Conservation (phyloP, 495 filamentous ascomycete species). For the Penicillium soppii region DNA sequence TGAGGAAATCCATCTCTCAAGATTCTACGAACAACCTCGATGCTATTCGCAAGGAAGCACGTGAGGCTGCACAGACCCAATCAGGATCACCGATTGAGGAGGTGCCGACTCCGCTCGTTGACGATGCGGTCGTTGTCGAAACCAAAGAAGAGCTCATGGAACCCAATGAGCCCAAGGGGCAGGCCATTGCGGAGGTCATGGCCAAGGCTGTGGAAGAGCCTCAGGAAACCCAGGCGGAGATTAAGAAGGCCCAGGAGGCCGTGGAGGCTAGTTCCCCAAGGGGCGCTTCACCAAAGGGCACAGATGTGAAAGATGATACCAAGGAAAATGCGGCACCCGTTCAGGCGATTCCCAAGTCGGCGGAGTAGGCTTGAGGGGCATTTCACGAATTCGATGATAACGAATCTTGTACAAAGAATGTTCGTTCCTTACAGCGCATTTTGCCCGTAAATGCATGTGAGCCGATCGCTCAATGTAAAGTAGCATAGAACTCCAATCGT, state of each 20-base stretch:
- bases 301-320: constrained; percentile 9
- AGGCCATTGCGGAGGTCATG: constrained; percentile 1
- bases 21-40: constrained; percentile 16
- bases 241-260: not conserved
- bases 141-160: constrained; percentile 12
- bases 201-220: constrained; percentile 6
- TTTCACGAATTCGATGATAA: constrained; percentile 5
- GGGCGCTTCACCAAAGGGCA: not conserved
- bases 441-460: not conserved
- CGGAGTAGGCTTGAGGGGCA: constrained; percentile 15
- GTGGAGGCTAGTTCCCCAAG: not conserved
- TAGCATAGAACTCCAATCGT: constrained; percentile 3
- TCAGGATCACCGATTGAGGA: constrained; percentile 23
- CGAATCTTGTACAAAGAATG: constrained; percentile 6
- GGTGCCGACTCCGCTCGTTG: constrained; percentile 7
- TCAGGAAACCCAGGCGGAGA: constrained; percentile 1
- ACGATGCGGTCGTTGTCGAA: not conserved
- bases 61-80: constrained; percentile 13
- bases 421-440: not conserved
- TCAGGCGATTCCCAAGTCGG: constrained; percentile 1
- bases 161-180: constrained; percentile 11
- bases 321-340: not conserved
- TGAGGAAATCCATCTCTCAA: constrained; percentile 39
- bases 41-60: constrained; percentile 31
- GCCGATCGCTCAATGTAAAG: not conserved